phyloP scores from a whole-genome alignment of 179 eudicot species.

The Carnegiea gigantea region DNA sequence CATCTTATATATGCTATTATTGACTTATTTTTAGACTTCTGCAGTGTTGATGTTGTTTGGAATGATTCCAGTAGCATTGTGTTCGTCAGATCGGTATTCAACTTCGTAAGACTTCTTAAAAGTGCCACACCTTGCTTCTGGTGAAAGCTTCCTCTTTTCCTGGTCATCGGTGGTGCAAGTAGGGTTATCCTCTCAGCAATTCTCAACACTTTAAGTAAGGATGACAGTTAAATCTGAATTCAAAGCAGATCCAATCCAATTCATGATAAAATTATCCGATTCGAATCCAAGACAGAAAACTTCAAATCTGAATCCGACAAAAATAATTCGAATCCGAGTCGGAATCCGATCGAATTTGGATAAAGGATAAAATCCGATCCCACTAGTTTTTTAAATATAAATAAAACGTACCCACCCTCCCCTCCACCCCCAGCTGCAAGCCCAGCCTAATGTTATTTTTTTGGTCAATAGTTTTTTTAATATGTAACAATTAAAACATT shows the following conservation, averaged over 20 bases:
- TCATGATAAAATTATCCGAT: no score
- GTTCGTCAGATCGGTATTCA: conserved; percentile 85
- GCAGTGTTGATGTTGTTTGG: conserved; percentile 90
- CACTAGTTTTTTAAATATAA: conserved; percentile 19
- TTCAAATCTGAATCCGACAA: not conserved
- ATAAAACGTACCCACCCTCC: no score
- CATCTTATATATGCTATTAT: not conserved
- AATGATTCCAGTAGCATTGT: conserved; percentile 88
- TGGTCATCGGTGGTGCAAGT: conserved; percentile 69
- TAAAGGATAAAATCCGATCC: conserved; percentile 5
- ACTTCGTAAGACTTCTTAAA: conserved; percentile 40
- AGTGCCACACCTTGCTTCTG: conserved; percentile 64
- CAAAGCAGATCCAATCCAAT: no score
- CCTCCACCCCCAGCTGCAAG: no score
- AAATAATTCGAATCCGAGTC: no score
- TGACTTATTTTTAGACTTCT: not conserved
- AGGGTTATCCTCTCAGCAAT: conserved; percentile 65
- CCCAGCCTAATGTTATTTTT: no score
- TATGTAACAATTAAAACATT: no score
- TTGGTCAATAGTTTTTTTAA: no score
- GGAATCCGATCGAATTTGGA: no score
- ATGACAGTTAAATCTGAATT: no score
- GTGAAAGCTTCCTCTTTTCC: conserved; percentile 77
- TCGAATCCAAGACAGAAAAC: not conserved
- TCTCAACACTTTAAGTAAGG: conserved; percentile 39